Conservation (phyloP, 768 basidiomycete genomes). For the Russula compacta region DNA sequence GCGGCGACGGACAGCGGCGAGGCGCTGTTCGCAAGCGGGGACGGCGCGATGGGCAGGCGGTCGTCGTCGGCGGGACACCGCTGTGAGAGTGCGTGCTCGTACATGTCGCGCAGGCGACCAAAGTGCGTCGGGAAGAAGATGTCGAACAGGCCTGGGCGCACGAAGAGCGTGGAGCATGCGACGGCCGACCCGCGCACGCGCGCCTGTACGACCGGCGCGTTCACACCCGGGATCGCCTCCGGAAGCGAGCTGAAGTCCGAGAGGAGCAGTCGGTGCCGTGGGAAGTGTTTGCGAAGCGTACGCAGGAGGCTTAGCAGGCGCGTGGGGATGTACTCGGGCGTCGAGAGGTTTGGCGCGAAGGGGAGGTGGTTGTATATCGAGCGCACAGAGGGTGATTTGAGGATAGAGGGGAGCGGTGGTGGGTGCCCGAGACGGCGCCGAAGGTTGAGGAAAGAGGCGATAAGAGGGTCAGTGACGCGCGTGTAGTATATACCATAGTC, state of each 20-base stretch:
- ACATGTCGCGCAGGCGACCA: conserved; percentile 76
- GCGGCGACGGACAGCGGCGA: conserved; percentile 45
- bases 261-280: conserved; percentile 86
- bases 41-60: conserved; percentile 25
- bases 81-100: conserved; percentile 70
- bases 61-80: conserved; percentile 32
- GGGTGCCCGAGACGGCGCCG: conserved; percentile 51
- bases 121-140: conserved; percentile 98
- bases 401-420: conserved; percentile 46
- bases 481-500: conserved; percentile 82
- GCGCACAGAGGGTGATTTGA: conserved; percentile 51
- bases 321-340: conserved; percentile 88
- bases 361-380: conserved; percentile 63
- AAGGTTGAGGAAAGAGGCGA: conserved; percentile 65
- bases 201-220: conserved; percentile 93
- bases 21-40: conserved; percentile 43
- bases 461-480: conserved; percentile 76
- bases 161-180: conserved; percentile 83
- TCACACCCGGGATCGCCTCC: conserved; percentile 66
- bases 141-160: conserved; percentile 94
- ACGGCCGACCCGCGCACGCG: conserved; percentile 77
- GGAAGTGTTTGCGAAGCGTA: conserved; percentile 75
- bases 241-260: conserved; percentile 89
- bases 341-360: conserved; percentile 82
- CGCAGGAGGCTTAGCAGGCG: conserved; percentile 79